Conservation (phyloP, 768 basidiomycete genomes). For the Pulveroboletus sp. region DNA sequence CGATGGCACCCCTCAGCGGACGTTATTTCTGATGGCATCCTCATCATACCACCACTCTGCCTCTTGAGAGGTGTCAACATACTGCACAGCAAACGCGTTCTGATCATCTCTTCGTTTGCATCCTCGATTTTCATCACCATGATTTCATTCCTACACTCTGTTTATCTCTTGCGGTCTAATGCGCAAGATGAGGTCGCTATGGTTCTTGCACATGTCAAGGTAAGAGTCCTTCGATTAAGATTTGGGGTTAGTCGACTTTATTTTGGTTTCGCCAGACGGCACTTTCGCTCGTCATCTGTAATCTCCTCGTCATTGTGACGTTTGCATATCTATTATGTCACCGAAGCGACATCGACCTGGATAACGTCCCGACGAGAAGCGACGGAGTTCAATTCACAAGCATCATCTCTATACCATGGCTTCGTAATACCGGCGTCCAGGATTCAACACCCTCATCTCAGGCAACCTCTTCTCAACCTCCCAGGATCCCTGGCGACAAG, state of each 20-base stretch:
- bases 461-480: background rate
- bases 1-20: constrained; percentile 6
- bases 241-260: background rate
- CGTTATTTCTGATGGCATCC: constrained; percentile 4
- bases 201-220: constrained; percentile 12
- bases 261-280: constrained; percentile 6
- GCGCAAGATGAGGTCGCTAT: background rate
- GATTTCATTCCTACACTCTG: constrained; percentile 5
- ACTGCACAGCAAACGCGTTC: background rate
- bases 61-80: constrained; percentile 5
- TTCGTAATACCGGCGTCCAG: background rate
- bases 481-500: background rate
- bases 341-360: background rate
- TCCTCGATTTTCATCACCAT: constrained; percentile 13
- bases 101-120: constrained; percentile 8
- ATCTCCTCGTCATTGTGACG: constrained; percentile 9
- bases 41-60: constrained; percentile 4
- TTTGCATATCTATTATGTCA: constrained; percentile 5
- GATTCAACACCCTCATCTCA: background rate
- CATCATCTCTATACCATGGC: background rate
- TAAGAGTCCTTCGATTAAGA: background rate
- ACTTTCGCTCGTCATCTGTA: constrained; percentile 9
- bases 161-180: background rate
- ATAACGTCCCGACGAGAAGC: background rate
- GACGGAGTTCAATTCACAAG: background rate